Evolutionary conservation across 768 basidiomycete species (phyloP).

Genomic region (Xanthoconium purpureum): DNA sequence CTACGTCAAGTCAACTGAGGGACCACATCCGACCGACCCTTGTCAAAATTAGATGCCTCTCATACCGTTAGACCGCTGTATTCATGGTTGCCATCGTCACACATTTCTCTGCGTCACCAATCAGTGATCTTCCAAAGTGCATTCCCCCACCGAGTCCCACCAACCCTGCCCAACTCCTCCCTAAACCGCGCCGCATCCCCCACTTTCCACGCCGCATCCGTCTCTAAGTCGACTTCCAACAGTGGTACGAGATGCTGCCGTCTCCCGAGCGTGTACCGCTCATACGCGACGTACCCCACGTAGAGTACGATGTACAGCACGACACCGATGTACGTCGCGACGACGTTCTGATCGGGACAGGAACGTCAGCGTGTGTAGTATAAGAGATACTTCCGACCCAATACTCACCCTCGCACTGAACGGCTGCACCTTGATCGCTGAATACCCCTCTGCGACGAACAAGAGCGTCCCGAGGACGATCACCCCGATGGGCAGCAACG

Average conservation of each 20-base stretch:
- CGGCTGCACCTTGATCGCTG: constrained; percentile 42
- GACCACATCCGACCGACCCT: no score
- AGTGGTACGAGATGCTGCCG: constrained; percentile 41
- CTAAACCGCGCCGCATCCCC: constrained; percentile 41
- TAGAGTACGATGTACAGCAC: constrained; percentile 46
- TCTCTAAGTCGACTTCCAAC: constrained; percentile 47
- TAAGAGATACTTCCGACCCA: not conserved
- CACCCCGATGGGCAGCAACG: constrained; percentile 49
- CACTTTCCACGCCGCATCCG: constrained; percentile 49
- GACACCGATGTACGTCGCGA: constrained; percentile 55
- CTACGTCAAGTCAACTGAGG: no score
- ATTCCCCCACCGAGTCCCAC: not conserved
- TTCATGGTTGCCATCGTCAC: not conserved
- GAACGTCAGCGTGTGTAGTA: not conserved
- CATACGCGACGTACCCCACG: constrained; percentile 41
- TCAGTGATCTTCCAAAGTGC: not conserved
- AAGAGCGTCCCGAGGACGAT: constrained; percentile 48
- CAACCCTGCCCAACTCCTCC: constrained; percentile 3
- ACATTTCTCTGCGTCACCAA: not conserved
- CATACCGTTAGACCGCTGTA: not conserved
- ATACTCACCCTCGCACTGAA: constrained; percentile 41
- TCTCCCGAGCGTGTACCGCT: constrained; percentile 30
- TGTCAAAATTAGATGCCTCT: no score
- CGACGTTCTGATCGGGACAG: constrained; percentile 40
- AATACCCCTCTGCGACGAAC: constrained; percentile 56